These are phyloP conservation scores for Sclerotinia sclerotiorum DNA, from an alignment of 2,329 filamentous ascomycete genomes.

Conservation along the genomic window DNA sequence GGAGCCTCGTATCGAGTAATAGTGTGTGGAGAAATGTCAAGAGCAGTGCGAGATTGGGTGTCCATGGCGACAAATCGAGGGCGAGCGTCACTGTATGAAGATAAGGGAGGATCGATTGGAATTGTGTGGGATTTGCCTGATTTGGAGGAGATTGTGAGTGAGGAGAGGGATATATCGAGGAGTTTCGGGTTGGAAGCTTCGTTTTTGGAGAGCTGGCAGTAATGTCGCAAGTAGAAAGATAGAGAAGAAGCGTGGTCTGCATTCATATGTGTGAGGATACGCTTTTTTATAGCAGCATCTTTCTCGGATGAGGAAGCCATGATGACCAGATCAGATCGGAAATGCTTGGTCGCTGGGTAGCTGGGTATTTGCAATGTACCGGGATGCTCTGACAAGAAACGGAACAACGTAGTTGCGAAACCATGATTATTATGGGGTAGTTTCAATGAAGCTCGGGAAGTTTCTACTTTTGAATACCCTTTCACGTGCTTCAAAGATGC, in stretches of 20 bases:
- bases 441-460: too few species aligned
- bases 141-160: constrained; percentile 60
- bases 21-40: constrained; percentile 54
- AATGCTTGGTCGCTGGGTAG: background rate
- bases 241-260: constrained; percentile 74
- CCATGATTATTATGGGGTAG: background rate
- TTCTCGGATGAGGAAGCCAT: constrained; percentile 30
- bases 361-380: background rate
- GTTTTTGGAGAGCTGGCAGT: constrained; percentile 55
- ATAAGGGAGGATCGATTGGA: constrained; percentile 68
- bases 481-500: too few species aligned
- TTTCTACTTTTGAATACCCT: too few species aligned
- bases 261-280: constrained; percentile 85
- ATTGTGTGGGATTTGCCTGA: constrained; percentile 52
- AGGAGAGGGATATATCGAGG: constrained; percentile 61
- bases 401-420: background rate
- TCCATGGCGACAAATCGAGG: constrained; percentile 73
- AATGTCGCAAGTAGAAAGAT: constrained; percentile 74
- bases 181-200: constrained; percentile 60
- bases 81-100: constrained; percentile 65
- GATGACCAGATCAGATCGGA: background rate
- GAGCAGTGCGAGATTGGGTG: constrained; percentile 54
- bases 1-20: constrained; percentile 45
- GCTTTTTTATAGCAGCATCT: constrained; percentile 53
- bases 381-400: background rate